A percentile compares a stretch with the other conserved stretches of the same genome.
Evolutionary conservation across 108 stramenopile genomes (phyloP).

Genomic region (Mediolabrus comicus): DNA sequence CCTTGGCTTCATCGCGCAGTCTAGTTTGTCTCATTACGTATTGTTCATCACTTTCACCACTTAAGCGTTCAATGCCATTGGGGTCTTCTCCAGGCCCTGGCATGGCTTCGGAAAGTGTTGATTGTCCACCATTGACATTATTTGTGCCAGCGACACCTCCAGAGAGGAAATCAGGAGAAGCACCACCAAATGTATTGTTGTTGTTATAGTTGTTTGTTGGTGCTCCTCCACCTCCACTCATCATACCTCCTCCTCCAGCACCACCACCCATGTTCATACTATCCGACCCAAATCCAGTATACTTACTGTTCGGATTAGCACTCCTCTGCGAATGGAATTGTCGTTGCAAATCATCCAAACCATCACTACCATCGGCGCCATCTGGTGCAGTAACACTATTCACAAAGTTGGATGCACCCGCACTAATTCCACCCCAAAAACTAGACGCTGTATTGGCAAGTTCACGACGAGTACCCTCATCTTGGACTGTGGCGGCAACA

Average conservation of each 20-base stretch:
- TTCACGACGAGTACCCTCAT: constrained; percentile 43
- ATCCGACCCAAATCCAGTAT: constrained; percentile 79
- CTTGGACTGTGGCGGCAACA: constrained; percentile 45
- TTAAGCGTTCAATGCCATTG: constrained; percentile 84
- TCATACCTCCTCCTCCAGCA: not conserved
- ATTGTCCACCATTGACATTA: constrained; percentile 2
- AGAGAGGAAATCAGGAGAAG: constrained; percentile 5
- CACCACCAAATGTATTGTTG: constrained; percentile 1
- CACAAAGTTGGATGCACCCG: constrained; percentile 58
- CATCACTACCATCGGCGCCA: constrained; percentile 59
- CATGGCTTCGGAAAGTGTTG: constrained; percentile 49
- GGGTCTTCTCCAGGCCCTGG: constrained; percentile 79
- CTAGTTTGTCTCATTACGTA: constrained; percentile 88
- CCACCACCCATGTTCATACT: constrained; percentile 24
- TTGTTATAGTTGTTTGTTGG: not conserved
- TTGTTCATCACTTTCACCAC: constrained; percentile 89
- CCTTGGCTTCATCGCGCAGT: constrained; percentile 80
- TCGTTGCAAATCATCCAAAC: constrained; percentile 66
- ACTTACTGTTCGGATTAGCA: constrained; percentile 58
- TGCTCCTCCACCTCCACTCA: constrained; percentile 14
- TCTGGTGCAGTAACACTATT: constrained; percentile 57
- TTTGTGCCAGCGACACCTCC: not conserved
- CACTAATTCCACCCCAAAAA: constrained; percentile 75
- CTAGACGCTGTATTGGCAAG: constrained; percentile 53
- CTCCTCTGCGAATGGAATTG: constrained; percentile 67